These are phyloP conservation scores for Elsinoe ampelina DNA, from an alignment of 2,329 filamentous ascomycete genomes.

Conservation along the genomic window DNA sequence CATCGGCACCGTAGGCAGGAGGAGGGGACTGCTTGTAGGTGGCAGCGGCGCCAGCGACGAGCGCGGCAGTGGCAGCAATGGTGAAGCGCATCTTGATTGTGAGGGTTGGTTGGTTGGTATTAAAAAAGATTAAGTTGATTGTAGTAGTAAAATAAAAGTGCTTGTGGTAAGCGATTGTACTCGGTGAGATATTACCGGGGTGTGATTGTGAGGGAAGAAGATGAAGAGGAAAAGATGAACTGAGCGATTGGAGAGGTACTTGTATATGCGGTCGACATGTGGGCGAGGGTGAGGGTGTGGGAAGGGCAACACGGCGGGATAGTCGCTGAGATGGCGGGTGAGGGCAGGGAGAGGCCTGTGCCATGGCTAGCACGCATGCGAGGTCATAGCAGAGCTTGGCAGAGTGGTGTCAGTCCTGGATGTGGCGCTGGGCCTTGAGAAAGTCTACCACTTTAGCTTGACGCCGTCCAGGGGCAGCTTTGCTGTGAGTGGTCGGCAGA, in stretches of 20 bases:
- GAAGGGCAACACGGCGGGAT: not conserved
- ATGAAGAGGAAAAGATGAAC: not conserved
- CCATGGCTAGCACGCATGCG: not conserved
- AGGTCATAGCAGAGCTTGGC: not conserved
- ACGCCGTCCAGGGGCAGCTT: conserved; percentile 10
- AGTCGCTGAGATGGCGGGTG: not conserved
- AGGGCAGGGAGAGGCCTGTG: conserved; percentile 8
- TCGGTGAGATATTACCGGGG: conserved; percentile 13
- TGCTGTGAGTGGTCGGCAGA: conserved; percentile 5
- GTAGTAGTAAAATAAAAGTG: not conserved
- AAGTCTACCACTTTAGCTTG: conserved; percentile 3
- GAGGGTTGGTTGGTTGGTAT: conserved; percentile 8
- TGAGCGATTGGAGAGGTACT: conserved; percentile 10
- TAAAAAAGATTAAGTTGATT: not conserved
- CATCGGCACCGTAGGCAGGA: conserved; percentile 4
- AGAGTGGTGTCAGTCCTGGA: not conserved
- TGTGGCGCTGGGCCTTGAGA: not conserved
- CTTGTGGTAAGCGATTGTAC: conserved; percentile 7
- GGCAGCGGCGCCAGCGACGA: conserved; percentile 33
- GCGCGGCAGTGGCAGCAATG: conserved; percentile 24
- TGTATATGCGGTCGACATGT: conserved; percentile 6
- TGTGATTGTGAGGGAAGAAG: conserved; percentile 1
- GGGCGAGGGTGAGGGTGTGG: not conserved
- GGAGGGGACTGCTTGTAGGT: conserved; percentile 28
- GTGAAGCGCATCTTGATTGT: conserved; percentile 43